phyloP scores from a whole-genome alignment of 352 stramenopile species.

The Pythium rhizo-oryzae region DNA sequence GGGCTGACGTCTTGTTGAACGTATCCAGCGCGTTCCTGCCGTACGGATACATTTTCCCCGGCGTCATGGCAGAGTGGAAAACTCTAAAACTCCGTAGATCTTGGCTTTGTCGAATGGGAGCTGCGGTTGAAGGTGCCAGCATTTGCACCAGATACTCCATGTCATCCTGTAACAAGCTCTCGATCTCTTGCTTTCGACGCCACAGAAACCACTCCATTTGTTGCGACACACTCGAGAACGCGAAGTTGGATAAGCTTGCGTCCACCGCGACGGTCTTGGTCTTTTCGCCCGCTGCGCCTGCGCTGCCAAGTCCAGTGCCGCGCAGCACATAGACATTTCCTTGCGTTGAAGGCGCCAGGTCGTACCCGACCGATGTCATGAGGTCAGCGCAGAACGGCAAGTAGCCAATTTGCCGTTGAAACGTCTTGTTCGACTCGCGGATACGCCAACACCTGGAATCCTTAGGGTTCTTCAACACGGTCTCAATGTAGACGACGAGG shows the following conservation, averaged over 20 bases:
- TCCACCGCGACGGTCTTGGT: not conserved
- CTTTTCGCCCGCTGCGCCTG: not conserved
- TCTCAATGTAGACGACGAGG: conserved; percentile 52
- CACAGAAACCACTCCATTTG: conserved; percentile 83
- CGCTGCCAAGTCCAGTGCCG: conserved; percentile 36
- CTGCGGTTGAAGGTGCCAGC: conserved; percentile 11
- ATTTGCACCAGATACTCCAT: conserved; percentile 56
- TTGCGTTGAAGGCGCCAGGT: conserved; percentile 42
- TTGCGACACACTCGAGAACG: conserved; percentile 58
- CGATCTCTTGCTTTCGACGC: conserved; percentile 72
- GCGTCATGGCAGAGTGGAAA: not conserved
- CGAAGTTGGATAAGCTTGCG: conserved; percentile 59
- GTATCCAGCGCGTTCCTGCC: conserved; percentile 52
- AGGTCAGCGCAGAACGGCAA: conserved; percentile 49
- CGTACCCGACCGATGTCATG: conserved; percentile 68
- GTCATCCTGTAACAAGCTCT: conserved; percentile 59
- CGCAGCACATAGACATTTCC: conserved; percentile 54
- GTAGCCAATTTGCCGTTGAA: conserved; percentile 65
- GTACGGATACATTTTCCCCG: conserved; percentile 65
- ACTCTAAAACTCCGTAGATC: not conserved
- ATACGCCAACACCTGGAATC: conserved; percentile 72
- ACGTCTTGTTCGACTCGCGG: conserved; percentile 56
- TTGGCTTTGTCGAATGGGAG: not conserved
- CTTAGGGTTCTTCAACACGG: conserved; percentile 71
- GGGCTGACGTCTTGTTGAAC: conserved; percentile 49